phyloP scores from a whole-genome alignment of 2,329 filamentous ascomycete genomes.

The Cercospora citrullina region DNA sequence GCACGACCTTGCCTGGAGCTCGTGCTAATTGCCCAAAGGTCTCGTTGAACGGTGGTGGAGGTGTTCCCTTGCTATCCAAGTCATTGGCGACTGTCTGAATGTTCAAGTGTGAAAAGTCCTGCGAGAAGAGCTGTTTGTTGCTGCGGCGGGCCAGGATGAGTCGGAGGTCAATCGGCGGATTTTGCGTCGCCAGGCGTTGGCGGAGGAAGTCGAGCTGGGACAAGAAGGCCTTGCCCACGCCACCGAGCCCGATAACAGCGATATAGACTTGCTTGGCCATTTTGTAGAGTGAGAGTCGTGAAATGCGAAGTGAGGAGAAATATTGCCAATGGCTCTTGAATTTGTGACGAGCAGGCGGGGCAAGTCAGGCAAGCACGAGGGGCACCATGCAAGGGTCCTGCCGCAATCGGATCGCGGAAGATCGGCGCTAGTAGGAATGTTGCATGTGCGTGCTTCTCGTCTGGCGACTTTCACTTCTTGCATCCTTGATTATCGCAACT shows the following conservation, averaged over 20 bases:
- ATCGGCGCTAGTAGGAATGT: slow-evolving; percentile 8
- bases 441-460: background rate
- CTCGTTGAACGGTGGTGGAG: slow-evolving; percentile 67
- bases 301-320: background rate
- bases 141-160: slow-evolving; percentile 85
- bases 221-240: slow-evolving; percentile 72
- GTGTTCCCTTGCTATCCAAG: slow-evolving; percentile 63
- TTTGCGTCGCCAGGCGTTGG: slow-evolving; percentile 49
- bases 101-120: slow-evolving; percentile 68
- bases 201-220: slow-evolving; percentile 21
- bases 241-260: slow-evolving; percentile 68
- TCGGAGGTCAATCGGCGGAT: slow-evolving; percentile 65
- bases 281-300: background rate
- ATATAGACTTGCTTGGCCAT: slow-evolving; percentile 41
- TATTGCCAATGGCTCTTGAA: slow-evolving; percentile 8
- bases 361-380: background rate
- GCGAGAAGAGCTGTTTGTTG: slow-evolving; percentile 75
- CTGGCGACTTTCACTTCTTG: background rate
- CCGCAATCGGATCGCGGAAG: slow-evolving; percentile 11
- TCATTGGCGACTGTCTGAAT: slow-evolving; percentile 61
- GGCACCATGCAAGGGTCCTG: slow-evolving; percentile 5
- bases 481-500: background rate
- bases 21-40: slow-evolving; percentile 75
- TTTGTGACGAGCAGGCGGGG: slow-evolving; percentile 1
- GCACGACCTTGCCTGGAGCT: slow-evolving; percentile 74